phyloP scores from a whole-genome alignment of 1,139 yeast genomes.

The Lodderomyces oxycetoniae region DNA sequence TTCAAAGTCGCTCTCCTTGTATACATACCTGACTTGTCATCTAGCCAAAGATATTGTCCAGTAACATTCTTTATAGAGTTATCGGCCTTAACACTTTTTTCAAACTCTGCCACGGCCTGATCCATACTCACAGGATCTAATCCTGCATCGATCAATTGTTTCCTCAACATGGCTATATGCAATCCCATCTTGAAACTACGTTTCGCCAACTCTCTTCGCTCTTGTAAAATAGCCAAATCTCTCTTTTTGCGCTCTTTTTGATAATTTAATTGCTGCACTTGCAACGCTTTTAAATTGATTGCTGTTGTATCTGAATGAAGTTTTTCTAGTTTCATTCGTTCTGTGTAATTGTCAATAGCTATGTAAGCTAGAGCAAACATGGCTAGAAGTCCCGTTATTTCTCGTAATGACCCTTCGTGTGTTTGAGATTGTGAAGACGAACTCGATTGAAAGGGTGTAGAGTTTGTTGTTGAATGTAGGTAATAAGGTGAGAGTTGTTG shows the following conservation, averaged over 20 bases:
- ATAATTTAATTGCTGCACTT: slow-evolving; percentile 40
- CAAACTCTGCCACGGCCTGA: slow-evolving; percentile 49
- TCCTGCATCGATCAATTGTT: slow-evolving; percentile 56
- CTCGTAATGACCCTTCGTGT: slow-evolving; percentile 22
- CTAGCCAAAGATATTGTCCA: slow-evolving; percentile 56
- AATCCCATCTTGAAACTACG: slow-evolving; percentile 57
- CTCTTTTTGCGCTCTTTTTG: slow-evolving; percentile 42
- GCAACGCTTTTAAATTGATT: slow-evolving; percentile 40
- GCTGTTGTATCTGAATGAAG: slow-evolving; percentile 36
- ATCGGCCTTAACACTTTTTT: slow-evolving; percentile 51
- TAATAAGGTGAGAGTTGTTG: slow-evolving; percentile 6
- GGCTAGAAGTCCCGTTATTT: slow-evolving; percentile 33
- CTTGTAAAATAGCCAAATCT: slow-evolving; percentile 45
- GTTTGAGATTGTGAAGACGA: too few relatives aligned
- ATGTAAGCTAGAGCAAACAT: slow-evolving; percentile 41
- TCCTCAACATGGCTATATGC: slow-evolving; percentile 58
- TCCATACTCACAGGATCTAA: slow-evolving; percentile 51
- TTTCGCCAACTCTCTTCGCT: slow-evolving; percentile 43
- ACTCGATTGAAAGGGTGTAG: too few relatives aligned
- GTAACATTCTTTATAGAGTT: slow-evolving; percentile 50
- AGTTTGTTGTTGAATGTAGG: too few relatives aligned
- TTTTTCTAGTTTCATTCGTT: slow-evolving; percentile 40
- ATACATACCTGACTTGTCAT: slow-evolving; percentile 41
- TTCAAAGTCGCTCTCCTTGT: slow-evolving; percentile 1
- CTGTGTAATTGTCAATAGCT: slow-evolving; percentile 49